Percentiles rank a stretch among this genome's conserved stretches.
These are phyloP conservation scores for Calonectria henricotiae DNA, from an alignment of 2,329 filamentous ascomycete species.

Conservation along the genomic window DNA sequence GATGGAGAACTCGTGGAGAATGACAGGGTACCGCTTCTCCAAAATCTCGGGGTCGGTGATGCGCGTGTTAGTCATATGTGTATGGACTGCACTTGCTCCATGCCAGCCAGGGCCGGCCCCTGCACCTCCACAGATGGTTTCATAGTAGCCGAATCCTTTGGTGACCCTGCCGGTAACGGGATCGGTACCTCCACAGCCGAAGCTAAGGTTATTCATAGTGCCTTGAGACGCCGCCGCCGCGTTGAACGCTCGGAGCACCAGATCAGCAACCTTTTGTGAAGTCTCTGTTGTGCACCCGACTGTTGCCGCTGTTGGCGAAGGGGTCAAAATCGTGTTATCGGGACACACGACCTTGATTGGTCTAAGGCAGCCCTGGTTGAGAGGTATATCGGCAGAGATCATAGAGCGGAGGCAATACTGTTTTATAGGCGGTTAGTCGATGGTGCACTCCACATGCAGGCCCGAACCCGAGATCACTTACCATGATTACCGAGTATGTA, in stretches of 20 bases:
- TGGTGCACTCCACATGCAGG: neutral
- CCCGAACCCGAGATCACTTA: neutral
- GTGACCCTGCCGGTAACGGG: conserved; percentile 47
- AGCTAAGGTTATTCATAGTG: conserved; percentile 87
- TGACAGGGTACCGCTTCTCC: conserved; percentile 56
- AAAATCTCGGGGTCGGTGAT: conserved; percentile 59
- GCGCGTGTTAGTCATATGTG: conserved; percentile 60
- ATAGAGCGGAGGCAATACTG: conserved; percentile 56
- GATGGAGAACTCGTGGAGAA: conserved; percentile 56
- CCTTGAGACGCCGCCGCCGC: conserved; percentile 84
- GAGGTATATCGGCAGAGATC: conserved; percentile 56
- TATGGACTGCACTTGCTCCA: conserved; percentile 54
- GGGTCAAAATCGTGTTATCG: conserved; percentile 56
- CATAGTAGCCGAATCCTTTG: conserved; percentile 58
- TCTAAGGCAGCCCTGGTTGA: conserved; percentile 67
- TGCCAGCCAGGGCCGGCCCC: conserved; percentile 55
- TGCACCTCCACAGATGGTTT: conserved; percentile 57
- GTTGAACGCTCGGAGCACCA: conserved; percentile 82
- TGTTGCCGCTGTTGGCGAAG: conserved; percentile 54
- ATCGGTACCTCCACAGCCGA: conserved; percentile 74
- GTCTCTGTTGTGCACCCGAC: conserved; percentile 57
- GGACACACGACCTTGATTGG: conserved; percentile 53
- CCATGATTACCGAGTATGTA: conserved; percentile 55
- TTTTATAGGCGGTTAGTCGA: conserved; percentile 8
- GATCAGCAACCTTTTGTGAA: conserved; percentile 68